phyloP scores from a whole-genome alignment of 1,284 basidiomycete genomes.

The Fomes fomentarius region DNA sequence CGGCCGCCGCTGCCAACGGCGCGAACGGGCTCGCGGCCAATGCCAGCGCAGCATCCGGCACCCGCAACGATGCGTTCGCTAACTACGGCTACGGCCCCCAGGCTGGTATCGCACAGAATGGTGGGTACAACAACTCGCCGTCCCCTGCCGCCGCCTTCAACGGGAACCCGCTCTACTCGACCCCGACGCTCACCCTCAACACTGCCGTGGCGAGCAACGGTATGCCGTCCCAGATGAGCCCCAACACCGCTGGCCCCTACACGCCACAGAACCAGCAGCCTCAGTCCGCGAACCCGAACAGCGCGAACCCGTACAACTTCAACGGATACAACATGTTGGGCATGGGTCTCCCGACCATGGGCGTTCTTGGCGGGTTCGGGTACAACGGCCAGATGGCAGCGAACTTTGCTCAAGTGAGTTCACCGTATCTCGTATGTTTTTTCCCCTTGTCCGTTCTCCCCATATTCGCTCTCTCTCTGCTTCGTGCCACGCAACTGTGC shows the following conservation, averaged over 20 bases:
- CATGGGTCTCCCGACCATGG: constrained; percentile 73
- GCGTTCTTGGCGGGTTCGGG: constrained; percentile 67
- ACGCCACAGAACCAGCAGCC: constrained; percentile 46
- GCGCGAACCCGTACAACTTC: constrained; percentile 53
- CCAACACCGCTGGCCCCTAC: constrained; percentile 52
- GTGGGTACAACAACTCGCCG: constrained; percentile 49
- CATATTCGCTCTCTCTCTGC: background rate
- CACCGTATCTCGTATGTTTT: background rate
- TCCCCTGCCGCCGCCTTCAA: constrained; percentile 50
- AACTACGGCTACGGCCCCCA: constrained; percentile 85
- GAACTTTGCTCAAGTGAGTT: constrained; percentile 64
- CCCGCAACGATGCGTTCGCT: constrained; percentile 68
- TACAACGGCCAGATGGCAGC: constrained; percentile 66
- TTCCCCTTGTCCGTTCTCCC: background rate
- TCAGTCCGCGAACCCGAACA: constrained; percentile 34
- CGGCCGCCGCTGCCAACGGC: constrained; percentile 39
- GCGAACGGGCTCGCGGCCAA: constrained; percentile 44
- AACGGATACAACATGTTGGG: constrained; percentile 75
- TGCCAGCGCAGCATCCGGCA: constrained; percentile 41
- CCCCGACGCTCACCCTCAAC: constrained; percentile 68
- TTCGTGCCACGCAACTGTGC: too few species aligned
- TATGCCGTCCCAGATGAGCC: constrained; percentile 67
- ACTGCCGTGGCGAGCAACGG: constrained; percentile 58
- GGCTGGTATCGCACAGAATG: constrained; percentile 58
- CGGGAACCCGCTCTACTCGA: constrained; percentile 65